A percentile compares a stretch with the other conserved stretches of the same genome.
Conservation (phyloP, 352 stramenopile species). For the Bremia lactucae region DNA sequence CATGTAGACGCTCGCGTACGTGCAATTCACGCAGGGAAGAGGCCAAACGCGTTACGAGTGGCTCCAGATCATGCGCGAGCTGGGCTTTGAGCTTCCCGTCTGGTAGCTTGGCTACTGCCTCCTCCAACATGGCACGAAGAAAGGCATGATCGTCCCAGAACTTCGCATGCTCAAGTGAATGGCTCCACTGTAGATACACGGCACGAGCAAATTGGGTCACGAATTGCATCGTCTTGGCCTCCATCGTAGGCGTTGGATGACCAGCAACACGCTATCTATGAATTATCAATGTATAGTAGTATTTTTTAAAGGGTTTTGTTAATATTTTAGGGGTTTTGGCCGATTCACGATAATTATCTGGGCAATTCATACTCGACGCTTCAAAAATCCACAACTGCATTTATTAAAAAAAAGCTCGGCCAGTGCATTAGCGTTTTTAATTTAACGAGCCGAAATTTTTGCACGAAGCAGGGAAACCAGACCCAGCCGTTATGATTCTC, state of each 20-base stretch:
- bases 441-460: no score
- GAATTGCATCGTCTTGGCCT: constrained; percentile 42
- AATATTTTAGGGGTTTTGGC: no score
- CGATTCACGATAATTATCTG: no score
- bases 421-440: no score
- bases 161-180: constrained; percentile 20
- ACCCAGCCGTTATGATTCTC: no score
- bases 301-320: no score
- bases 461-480: no score
- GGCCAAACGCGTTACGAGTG: constrained; percentile 18
- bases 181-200: constrained; percentile 47
- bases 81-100: constrained; percentile 32
- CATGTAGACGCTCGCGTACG: constrained; percentile 8
- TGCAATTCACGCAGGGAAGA: constrained; percentile 27
- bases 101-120: constrained; percentile 51
- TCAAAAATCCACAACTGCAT: no score
- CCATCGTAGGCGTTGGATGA: constrained; percentile 13
- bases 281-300: no score
- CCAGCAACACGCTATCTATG: no score
- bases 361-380: no score
- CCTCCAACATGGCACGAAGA: constrained; percentile 36
- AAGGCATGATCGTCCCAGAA: constrained; percentile 42
- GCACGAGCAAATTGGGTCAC: constrained; percentile 41
- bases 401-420: no score
- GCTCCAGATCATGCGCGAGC: constrained; percentile 27